phyloP scores from a whole-genome alignment of 768 basidiomycete species.

The Naganishia kalamii region DNA sequence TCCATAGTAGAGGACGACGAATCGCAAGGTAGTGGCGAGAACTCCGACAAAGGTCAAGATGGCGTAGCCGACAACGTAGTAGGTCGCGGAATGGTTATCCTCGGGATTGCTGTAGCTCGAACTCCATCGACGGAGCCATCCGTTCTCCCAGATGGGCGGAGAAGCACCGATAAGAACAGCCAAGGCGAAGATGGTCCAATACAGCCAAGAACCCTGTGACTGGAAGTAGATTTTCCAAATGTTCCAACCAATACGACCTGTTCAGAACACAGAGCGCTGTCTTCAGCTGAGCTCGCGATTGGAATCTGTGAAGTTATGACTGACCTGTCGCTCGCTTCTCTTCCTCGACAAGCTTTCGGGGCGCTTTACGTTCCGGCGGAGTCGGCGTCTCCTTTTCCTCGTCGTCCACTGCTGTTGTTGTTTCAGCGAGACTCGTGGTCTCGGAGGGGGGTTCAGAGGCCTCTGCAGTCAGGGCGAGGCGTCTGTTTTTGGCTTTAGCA shows the following conservation, averaged over 20 bases:
- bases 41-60: conserved; percentile 69
- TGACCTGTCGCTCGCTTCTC: conserved; percentile 56
- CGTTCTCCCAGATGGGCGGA: conserved; percentile 63
- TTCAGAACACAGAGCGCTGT: not conserved
- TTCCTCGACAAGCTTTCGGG: conserved; percentile 76
- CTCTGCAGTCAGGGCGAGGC: conserved; percentile 23
- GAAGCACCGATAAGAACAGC: conserved; percentile 57
- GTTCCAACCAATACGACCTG: conserved; percentile 61
- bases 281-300: too few species aligned
- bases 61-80: conserved; percentile 69
- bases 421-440: conserved; percentile 48
- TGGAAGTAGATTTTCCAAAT: conserved; percentile 62
- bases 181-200: conserved; percentile 56
- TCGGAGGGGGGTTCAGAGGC: conserved; percentile 51
- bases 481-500: conserved; percentile 20
- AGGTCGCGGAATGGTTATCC: conserved; percentile 49
- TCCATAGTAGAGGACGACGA: conserved; percentile 63
- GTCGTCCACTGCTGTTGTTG: conserved; percentile 41
- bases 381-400: conserved; percentile 18
- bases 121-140: conserved; percentile 62
- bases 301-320: too few species aligned
- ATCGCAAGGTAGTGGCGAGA: conserved; percentile 31
- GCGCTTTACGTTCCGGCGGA: conserved; percentile 51
- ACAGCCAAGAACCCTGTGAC: conserved; percentile 53
- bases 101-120: conserved; percentile 47